A percentile compares a stretch with the other conserved stretches of the same genome.
These are phyloP conservation scores for Galerina sulciceps DNA, from an alignment of 768 basidiomycete species.

Conservation along the genomic window DNA sequence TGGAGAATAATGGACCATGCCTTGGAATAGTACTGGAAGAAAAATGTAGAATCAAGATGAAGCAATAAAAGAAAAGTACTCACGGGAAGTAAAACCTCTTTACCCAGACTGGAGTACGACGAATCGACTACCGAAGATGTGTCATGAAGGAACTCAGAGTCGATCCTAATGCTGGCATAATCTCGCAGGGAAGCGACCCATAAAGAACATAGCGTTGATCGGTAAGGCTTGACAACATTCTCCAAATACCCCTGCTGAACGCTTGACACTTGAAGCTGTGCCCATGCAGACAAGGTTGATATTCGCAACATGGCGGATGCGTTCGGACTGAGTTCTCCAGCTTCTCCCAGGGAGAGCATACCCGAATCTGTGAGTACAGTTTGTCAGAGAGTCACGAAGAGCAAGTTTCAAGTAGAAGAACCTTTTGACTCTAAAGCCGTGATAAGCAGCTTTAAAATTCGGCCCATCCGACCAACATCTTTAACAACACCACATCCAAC, in stretches of 20 bases:
- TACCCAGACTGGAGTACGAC: constrained; percentile 85
- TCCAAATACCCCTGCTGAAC: constrained; percentile 73
- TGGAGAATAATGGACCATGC: constrained; percentile 85
- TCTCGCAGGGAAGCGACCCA: constrained; percentile 92
- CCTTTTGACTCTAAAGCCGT: constrained; percentile 89
- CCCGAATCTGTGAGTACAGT: constrained; percentile 65
- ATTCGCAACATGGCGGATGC: constrained; percentile 94
- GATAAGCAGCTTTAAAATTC: constrained; percentile 88
- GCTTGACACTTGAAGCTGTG: constrained; percentile 84
- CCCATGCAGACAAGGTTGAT: constrained; percentile 94
- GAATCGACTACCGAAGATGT: constrained; percentile 77
- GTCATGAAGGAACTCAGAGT: constrained; percentile 85
- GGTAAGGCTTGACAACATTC: constrained; percentile 83
- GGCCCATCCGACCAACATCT: constrained; percentile 89
- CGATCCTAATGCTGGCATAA: constrained; percentile 88
- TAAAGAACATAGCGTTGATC: constrained; percentile 71
- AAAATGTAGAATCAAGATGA: background rate
- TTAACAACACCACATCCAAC: constrained; percentile 95
- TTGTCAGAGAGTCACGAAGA: background rate
- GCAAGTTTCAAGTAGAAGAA: constrained; percentile 29
- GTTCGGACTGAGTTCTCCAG: constrained; percentile 87
- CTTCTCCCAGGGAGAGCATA: constrained; percentile 84
- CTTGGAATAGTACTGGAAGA: constrained; percentile 78
- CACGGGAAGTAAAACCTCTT: constrained; percentile 91
- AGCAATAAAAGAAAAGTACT: constrained; percentile 27